A percentile compares a stretch with the other conserved stretches of the same genome.
These are phyloP conservation scores for Arthrobotrys pseudoclavata DNA, from an alignment of 2,329 filamentous ascomycete species.

Conservation along the genomic window DNA sequence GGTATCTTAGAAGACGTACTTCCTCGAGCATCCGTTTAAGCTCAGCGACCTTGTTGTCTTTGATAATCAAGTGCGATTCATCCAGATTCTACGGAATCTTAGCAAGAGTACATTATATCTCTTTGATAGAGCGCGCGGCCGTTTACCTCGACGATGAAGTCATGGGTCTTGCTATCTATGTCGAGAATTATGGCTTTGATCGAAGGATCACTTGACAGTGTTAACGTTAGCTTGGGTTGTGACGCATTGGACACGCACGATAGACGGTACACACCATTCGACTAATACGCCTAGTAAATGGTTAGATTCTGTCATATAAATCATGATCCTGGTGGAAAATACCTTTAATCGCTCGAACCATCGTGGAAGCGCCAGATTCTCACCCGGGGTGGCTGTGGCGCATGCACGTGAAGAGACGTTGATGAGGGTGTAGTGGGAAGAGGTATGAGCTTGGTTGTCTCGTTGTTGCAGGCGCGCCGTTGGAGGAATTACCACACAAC, in stretches of 20 bases:
- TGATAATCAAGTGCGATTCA: slow-evolving; percentile 62
- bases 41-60: slow-evolving; percentile 63
- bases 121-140: neutral
- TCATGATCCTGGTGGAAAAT: neutral
- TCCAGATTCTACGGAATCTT: slow-evolving; percentile 61
- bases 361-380: neutral
- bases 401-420: neutral
- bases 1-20: slow-evolving; percentile 32
- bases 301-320: slow-evolving; percentile 17
- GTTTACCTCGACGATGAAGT: slow-evolving; percentile 62
- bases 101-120: neutral
- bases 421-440: slow-evolving; percentile 14
- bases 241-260: neutral
- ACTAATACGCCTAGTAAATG: slow-evolving; percentile 61
- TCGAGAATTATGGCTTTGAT: slow-evolving; percentile 64
- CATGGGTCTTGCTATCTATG: slow-evolving; percentile 63
- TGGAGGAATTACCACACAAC: slow-evolving; percentile 47
- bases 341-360: slow-evolving; percentile 63
- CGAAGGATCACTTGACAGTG: slow-evolving; percentile 62
- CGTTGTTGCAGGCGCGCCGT: slow-evolving; percentile 13
- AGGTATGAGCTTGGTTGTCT: slow-evolving; percentile 15
- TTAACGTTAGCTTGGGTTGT: neutral
- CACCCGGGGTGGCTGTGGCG: neutral
- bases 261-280: slow-evolving; percentile 60
- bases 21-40: slow-evolving; percentile 62